Percentiles rank a stretch among this genome's conserved stretches.
These are phyloP conservation scores for Chytridium lagenaria DNA, from an alignment of 371 early-diverging fungal species.

Conservation along the genomic window DNA sequence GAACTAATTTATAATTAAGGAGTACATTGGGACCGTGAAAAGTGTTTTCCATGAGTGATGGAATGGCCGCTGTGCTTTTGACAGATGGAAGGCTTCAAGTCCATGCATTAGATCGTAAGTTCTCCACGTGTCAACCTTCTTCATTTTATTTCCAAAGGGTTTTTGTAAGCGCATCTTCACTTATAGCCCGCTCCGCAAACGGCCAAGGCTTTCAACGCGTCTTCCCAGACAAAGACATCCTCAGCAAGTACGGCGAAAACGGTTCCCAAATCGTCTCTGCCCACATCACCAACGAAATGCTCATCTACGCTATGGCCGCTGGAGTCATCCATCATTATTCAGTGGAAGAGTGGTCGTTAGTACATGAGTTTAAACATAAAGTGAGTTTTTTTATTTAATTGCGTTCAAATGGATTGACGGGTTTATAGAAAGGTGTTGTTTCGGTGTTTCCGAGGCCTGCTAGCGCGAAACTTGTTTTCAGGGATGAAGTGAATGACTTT, in stretches of 20 bases:
- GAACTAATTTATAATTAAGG: too few species aligned
- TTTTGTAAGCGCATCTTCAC: too few species aligned
- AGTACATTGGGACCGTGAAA: too few species aligned
- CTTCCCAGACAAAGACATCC: slow-evolving; percentile 31
- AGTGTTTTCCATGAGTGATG: slow-evolving; percentile 35
- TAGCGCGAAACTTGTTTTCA: slow-evolving; percentile 44
- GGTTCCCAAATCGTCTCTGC: slow-evolving; percentile 41
- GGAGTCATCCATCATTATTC: slow-evolving; percentile 46
- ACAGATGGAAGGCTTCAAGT: slow-evolving; percentile 47
- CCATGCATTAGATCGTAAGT: slow-evolving; percentile 38
- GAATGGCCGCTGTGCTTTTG: slow-evolving; percentile 42
- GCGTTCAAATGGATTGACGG: too few species aligned
- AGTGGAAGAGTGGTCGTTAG: slow-evolving; percentile 46
- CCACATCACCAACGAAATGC: slow-evolving; percentile 47
- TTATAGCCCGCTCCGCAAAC: too few species aligned
- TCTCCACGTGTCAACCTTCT: too few species aligned
- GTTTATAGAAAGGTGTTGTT: slow-evolving; percentile 33
- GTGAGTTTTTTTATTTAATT: too few species aligned
- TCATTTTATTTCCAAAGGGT: too few species aligned
- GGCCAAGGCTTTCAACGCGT: slow-evolving; percentile 23
- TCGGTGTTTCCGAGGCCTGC: slow-evolving; percentile 41
- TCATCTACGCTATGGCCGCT: slow-evolving; percentile 47
- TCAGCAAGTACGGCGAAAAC: neutral
- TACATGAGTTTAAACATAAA: slow-evolving; percentile 48
- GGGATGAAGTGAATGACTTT: slow-evolving; percentile 45